Conservation (phyloP, 352 stramenopile genomes). For the Blastocystis sp. region DNA sequence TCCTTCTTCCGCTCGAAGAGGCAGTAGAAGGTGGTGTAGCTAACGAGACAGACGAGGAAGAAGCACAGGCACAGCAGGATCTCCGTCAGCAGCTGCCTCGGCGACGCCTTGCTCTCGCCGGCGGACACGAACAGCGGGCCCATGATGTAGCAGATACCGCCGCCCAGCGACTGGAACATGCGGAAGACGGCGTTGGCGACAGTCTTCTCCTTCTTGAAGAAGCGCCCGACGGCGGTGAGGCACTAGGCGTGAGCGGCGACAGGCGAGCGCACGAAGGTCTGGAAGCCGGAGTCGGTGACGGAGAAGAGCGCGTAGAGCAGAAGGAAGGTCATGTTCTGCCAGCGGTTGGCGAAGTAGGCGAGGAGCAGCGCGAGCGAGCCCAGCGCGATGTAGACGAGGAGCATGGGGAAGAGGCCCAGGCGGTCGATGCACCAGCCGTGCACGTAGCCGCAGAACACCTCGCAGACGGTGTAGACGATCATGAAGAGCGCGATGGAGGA, state of each 20-base stretch:
- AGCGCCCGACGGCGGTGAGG: conserved; percentile 40
- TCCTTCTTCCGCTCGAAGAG: not conserved
- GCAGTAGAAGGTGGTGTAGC: conserved; percentile 34
- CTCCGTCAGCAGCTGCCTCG: conserved; percentile 30
- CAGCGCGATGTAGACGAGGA: conserved; percentile 32
- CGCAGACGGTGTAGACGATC: conserved; percentile 59
- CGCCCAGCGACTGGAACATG: conserved; percentile 67
- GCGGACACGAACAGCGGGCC: conserved; percentile 30
- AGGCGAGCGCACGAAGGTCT: conserved; percentile 34
- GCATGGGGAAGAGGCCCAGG: conserved; percentile 42
- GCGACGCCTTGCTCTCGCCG: conserved; percentile 2
- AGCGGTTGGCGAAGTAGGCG: conserved; percentile 22
- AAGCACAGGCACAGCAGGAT: conserved; percentile 5
- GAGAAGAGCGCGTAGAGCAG: conserved; percentile 56
- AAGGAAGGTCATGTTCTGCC: conserved; percentile 45
- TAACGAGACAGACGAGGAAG: conserved; percentile 40
- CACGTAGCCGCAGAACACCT: conserved; percentile 32
- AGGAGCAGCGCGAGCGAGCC: conserved; percentile 7
- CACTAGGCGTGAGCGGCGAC: not conserved
- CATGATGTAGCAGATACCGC: conserved; percentile 60
- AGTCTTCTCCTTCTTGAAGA: conserved; percentile 57
- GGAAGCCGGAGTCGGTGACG: conserved; percentile 55
- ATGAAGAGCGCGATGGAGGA: conserved; percentile 44
- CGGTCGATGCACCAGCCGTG: conserved; percentile 48
- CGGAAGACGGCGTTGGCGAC: conserved; percentile 52